Base-by-base conservation (phyloP, 164 flowering plant species). In the Platanus orientalis region DNA sequence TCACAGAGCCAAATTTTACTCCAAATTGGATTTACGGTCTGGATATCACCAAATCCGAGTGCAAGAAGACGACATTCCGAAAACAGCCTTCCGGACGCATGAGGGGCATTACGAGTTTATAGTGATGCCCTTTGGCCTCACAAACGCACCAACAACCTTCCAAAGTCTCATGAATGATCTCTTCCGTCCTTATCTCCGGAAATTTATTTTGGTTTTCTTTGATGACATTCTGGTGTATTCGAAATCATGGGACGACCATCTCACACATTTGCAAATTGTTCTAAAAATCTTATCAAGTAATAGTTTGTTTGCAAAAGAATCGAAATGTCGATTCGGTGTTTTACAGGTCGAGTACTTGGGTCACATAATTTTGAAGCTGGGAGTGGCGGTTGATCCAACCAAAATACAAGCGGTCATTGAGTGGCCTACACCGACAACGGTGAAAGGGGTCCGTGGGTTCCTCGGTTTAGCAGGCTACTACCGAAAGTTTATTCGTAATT, bases 21-120 rank as follows among this genome's bases (percentile, higher is more conserved):
- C 71, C 6, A 68, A 68, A n/a, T 14, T 62, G 16, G 66, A 68
- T 48, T 29, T 61, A 17, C 14, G 66, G 51, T 56, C 25, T 25
- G 57, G 20, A 6, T 52, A 13, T n/a, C n/a, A n/a, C n/a, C n/a
- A n/a, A n/a, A n/a, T n/a, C n/a, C n/a, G n/a, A n/a, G n/a, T n/a
- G n/a, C n/a, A n/a, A n/a, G n/a, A n/a, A n/a, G 30, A 53, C 2
- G 49, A 51, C 23, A 25, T 51, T 24, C 23, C 13, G 1, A 62
- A 62, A 51, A 62, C 57, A 23, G 65, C 65, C 12, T 62, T 62
- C 12, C 23, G 45, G n/a, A n/a, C n/a, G n/a, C n/a, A n/a, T n/a
- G n/a, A n/a, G n/a, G n/a, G n/a, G n/a, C n/a, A n/a, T n/a, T n/a
- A n/a, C n/a, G n/a, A n/a, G n/a, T n/a, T n/a, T n/a, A n/a, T n/a